Conservation (phyloP, 2,329 filamentous ascomycete species). For the Neobulgaria alba region DNA sequence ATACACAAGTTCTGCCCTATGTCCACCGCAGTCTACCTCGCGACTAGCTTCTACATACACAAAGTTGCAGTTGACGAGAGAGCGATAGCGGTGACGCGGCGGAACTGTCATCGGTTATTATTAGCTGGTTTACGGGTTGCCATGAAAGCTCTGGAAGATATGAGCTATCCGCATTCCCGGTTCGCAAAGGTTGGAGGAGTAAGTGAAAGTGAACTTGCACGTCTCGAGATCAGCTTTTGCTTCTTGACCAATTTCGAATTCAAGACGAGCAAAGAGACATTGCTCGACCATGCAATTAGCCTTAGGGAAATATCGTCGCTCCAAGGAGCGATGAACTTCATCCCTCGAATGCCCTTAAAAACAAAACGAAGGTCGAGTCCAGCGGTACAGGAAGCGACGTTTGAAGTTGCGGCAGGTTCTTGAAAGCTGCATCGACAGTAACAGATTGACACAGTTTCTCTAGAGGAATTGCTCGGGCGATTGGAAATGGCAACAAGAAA, state of each 20-base stretch:
- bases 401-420: constrained; percentile 23
- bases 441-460: constrained; percentile 2
- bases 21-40: constrained; percentile 88
- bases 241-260: constrained; percentile 81
- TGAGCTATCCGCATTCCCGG: constrained; percentile 75
- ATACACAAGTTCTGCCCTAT: constrained; percentile 89
- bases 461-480: constrained; percentile 8
- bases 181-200: constrained; percentile 86
- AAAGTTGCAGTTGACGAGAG: constrained; percentile 69
- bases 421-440: constrained; percentile 5
- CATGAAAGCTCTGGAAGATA: constrained; percentile 91
- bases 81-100: constrained; percentile 68
- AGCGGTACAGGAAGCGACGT: constrained; percentile 17
- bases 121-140: constrained; percentile 79
- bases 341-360: constrained; percentile 23
- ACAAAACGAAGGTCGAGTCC: constrained; percentile 17
- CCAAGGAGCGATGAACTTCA: constrained; percentile 27
- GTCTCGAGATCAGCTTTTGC: constrained; percentile 83
- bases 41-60: constrained; percentile 80
- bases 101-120: constrained; percentile 80
- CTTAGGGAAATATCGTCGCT: constrained; percentile 30
- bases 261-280: constrained; percentile 48
- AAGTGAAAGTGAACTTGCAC: constrained; percentile 68
- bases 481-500: constrained; percentile 4
- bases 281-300: constrained; percentile 41